Evolutionary conservation across 2,329 filamentous ascomycete species (phyloP).

Genomic region (Colletotrichum eleusines): DNA sequence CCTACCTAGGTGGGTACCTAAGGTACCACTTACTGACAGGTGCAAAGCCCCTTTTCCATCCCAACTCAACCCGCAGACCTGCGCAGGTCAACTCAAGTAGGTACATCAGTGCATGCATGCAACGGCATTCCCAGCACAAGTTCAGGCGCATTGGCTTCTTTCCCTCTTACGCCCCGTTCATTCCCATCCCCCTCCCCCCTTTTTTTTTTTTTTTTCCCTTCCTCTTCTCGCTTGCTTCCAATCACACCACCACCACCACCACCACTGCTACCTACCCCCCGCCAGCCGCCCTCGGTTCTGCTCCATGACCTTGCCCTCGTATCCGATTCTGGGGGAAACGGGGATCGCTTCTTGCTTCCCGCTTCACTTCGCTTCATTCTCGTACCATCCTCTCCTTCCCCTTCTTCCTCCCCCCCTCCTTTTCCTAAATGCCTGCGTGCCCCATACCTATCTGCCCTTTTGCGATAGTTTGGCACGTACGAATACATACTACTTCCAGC

Average conservation of each 20-base stretch:
- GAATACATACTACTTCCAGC: slow-evolving; percentile 5
- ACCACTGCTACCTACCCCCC: not conserved
- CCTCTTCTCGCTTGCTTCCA: slow-evolving; percentile 12
- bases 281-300: slow-evolving; percentile 6
- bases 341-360: slow-evolving; percentile 33
- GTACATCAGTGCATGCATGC: not conserved
- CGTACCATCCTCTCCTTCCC: not conserved
- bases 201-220: not conserved
- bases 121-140: not conserved
- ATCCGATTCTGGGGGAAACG: slow-evolving; percentile 41
- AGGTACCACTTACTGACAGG: too few species aligned
- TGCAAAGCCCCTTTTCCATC: not conserved
- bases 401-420: slow-evolving; percentile 12
- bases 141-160: slow-evolving; percentile 27
- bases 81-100: not conserved
- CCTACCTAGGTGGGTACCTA: too few species aligned
- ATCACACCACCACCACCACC: not conserved
- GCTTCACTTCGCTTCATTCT: slow-evolving; percentile 32
- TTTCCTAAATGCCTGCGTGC: slow-evolving; percentile 12
- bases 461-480: slow-evolving; percentile 26
- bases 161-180: slow-evolving; percentile 16
- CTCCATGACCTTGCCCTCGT: slow-evolving; percentile 33
- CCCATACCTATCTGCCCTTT: slow-evolving; percentile 28
- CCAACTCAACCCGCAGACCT: not conserved
- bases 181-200: not conserved